Evolutionary conservation across 306 rosid genomes (phyloP).

Genomic region (Acacia melanoxylon): DNA sequence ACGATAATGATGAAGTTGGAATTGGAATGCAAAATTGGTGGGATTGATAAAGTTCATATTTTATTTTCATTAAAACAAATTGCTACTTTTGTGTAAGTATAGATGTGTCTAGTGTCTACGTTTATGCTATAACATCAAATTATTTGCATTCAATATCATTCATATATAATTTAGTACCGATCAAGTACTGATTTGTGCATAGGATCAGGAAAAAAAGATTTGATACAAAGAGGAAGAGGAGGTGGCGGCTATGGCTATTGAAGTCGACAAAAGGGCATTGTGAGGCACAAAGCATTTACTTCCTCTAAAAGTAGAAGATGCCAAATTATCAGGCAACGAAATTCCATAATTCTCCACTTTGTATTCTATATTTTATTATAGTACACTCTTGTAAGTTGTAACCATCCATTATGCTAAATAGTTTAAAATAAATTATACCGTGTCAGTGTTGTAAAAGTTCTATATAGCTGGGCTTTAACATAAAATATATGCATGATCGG

Average conservation of each 20-base stretch:
- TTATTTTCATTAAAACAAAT: not conserved
- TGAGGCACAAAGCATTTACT: not conserved
- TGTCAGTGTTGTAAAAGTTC: not conserved
- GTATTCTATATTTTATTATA: slow-evolving; percentile 4
- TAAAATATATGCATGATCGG: not conserved
- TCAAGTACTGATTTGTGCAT: not conserved
- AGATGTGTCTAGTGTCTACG: too few species aligned
- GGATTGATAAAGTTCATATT: not conserved
- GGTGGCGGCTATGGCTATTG: not conserved
- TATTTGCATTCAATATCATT: not conserved
- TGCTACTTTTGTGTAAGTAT: not conserved
- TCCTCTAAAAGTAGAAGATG: slow-evolving; percentile 9
- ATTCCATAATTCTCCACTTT: slow-evolving; percentile 11
- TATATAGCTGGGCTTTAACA: not conserved
- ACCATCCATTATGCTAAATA: not conserved
- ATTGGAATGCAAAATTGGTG: not conserved
- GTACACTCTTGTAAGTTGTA: not conserved
- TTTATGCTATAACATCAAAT: not conserved
- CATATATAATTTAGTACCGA: too few species aligned
- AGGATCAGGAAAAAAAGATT: not conserved
- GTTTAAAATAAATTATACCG: not conserved
- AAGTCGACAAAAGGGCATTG: not conserved
- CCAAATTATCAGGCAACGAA: not conserved
- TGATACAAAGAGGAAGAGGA: not conserved
- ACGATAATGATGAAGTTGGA: not conserved